Conservation (phyloP, 331 rosid species). For the Spiraea crenata region DNA sequence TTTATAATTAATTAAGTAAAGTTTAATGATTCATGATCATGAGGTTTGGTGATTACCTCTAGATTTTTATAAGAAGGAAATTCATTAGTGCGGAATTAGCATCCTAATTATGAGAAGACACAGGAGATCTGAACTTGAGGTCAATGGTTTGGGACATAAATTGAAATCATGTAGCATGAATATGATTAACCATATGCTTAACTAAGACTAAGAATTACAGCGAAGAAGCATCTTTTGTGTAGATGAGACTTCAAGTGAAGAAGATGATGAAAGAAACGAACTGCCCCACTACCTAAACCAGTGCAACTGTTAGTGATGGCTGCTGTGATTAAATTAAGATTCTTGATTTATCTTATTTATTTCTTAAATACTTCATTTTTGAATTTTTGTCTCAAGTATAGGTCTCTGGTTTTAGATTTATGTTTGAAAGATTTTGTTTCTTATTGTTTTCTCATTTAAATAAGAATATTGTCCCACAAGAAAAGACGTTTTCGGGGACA, state of each 20-base stretch:
- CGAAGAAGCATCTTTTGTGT: no score
- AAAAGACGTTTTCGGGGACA: neutral
- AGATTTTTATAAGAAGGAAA: neutral
- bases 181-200: no score
- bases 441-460: neutral
- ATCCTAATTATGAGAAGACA: no score
- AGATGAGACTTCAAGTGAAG: neutral
- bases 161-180: no score
- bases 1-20: no score
- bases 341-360: neutral
- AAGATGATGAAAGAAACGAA: constrained; percentile 15
- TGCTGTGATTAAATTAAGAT: neutral
- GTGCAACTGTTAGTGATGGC: neutral
- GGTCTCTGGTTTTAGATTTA: neutral
- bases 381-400: neutral
- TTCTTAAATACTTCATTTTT: neutral
- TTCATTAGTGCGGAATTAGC: no score
- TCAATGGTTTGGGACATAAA: no score
- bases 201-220: no score
- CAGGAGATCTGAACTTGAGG: no score
- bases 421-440: neutral
- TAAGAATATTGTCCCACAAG: neutral
- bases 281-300: constrained; percentile 1
- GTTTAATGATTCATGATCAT: neutral
- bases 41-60: neutral